Evolutionary conservation across 2,329 filamentous ascomycete genomes (phyloP).

Genomic region (Aspergillus fumigatus): DNA sequence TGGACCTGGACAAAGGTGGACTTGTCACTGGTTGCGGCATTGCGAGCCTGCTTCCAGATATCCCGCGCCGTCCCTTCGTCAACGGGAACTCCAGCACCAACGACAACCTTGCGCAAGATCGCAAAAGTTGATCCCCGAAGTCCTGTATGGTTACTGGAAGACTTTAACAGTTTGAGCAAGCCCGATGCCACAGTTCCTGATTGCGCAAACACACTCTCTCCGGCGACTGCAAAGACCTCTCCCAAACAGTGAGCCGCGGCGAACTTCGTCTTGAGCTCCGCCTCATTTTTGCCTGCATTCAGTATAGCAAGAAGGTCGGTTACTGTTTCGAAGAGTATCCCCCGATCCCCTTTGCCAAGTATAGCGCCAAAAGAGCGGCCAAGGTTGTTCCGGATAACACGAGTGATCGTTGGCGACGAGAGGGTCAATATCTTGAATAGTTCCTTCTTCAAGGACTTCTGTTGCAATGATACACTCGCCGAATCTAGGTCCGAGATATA

Average conservation of each 20-base stretch:
- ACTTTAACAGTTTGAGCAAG: slow-evolving; percentile 74
- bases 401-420: slow-evolving; percentile 71
- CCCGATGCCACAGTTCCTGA: slow-evolving; percentile 69
- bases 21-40: slow-evolving; percentile 72
- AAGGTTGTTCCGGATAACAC: slow-evolving; percentile 85
- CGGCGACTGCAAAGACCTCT: slow-evolving; percentile 83
- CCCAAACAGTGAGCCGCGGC: slow-evolving; percentile 83
- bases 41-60: slow-evolving; percentile 87
- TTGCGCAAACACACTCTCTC: slow-evolving; percentile 84
- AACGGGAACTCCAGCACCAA: slow-evolving; percentile 69
- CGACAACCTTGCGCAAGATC: slow-evolving; percentile 69
- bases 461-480: slow-evolving; percentile 81
- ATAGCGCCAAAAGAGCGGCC: slow-evolving; percentile 79
- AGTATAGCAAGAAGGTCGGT: slow-evolving; percentile 77
- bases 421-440: slow-evolving; percentile 89
- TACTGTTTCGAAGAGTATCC: slow-evolving; percentile 88
- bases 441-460: slow-evolving; percentile 89
- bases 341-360: slow-evolving; percentile 80
- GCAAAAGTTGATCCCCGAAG: slow-evolving; percentile 73
- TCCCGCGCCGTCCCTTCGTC: slow-evolving; percentile 85
- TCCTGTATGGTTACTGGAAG: slow-evolving; percentile 73
- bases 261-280: slow-evolving; percentile 75
- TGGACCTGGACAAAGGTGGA: slow-evolving; percentile 73
- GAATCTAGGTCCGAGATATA: slow-evolving; percentile 67
- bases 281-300: slow-evolving; percentile 70